Percentiles rank a stretch among this genome's conserved stretches.
Conservation (phyloP, 495 filamentous ascomycete species). For the Usnea hakonensis region DNA sequence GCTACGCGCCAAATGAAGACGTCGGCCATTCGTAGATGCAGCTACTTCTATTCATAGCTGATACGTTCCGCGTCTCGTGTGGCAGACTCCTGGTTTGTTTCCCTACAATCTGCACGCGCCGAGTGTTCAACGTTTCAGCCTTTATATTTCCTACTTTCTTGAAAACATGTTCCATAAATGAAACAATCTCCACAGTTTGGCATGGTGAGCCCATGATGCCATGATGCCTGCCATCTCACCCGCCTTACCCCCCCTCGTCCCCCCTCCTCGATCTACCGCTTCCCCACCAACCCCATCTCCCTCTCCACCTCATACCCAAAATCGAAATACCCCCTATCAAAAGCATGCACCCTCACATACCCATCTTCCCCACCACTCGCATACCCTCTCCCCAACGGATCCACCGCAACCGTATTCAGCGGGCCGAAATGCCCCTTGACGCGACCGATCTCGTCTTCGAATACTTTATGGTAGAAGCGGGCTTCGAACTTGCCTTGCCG, state of each 20-base stretch:
- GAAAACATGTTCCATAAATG: too few relatives aligned
- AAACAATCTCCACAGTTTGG: too few relatives aligned
- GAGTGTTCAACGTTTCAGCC: too few relatives aligned
- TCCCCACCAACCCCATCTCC: slow-evolving; percentile 33
- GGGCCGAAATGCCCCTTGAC: slow-evolving; percentile 96
- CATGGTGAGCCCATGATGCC: too few relatives aligned
- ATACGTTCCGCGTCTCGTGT: neutral
- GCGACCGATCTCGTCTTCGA: slow-evolving; percentile 96
- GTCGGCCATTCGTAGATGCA: neutral
- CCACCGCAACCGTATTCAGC: slow-evolving; percentile 79
- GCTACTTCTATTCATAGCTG: neutral
- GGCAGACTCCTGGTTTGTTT: neutral
- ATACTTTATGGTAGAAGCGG: slow-evolving; percentile 97
- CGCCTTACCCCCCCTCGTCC: too few relatives aligned
- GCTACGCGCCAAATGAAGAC: neutral
- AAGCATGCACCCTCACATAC: slow-evolving; percentile 96
- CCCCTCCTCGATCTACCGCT: slow-evolving; percentile 3
- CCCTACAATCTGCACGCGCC: neutral
- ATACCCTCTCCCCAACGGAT: slow-evolving; percentile 85
- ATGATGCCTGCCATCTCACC: too few relatives aligned
- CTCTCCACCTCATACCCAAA: slow-evolving; percentile 98
- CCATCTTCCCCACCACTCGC: slow-evolving; percentile 94
- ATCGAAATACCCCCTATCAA: slow-evolving; percentile 96
- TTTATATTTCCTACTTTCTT: too few relatives aligned
- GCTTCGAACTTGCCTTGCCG: slow-evolving; percentile 98